Base-by-base conservation (phyloP, 306 rosid genomes). In the Castanea sativa region DNA sequence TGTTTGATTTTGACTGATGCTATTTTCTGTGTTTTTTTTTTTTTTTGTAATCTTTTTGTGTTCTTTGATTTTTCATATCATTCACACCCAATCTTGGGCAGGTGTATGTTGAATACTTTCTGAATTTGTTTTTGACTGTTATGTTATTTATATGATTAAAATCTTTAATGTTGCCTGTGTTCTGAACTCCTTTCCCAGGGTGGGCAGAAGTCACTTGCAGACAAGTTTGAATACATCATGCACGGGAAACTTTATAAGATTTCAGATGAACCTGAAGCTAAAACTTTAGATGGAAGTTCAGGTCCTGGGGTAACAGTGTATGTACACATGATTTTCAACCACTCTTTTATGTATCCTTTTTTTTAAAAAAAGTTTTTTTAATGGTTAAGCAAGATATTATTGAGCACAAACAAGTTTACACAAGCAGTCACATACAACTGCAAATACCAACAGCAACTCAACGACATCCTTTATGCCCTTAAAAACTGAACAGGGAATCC, bases 141-240 rank as follows among this genome's bases (percentile, higher is more conserved):
- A 23, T 11, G 25, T 35, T 35, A 27, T 68, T 67, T 35, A n/a
- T 35, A n/a, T 19, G 45, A 19, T 68, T 35, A 43, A 65, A 75
- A 38, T 30, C 63, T 58, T 57, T 20, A 33, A 53, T 53, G 60
- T 82, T 81, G 51, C 55, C 71, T 68, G 57, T 73, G 55, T 41
- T 63, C 23, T 83, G 35, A 73, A 55, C 64, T 79, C 68, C 32
- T 76, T 79, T 87, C 55, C 51, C 91, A 92, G 97, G 90, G 81
- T 75, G 94, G 95, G 76, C 32, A 85, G 83, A 87, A 87, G 81
- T 85, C 98, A 12, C 87, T 92, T 71, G 92, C 90, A 35, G 97
- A 92, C 79, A 92, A 95, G 82, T 95, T 95, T 86, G 98, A 95
- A 59, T 91, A 95, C 78, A 84, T 95, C 76, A 95, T 95, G 99